Conservation (phyloP, 2,329 filamentous ascomycete genomes). For the Pleomassaria siparia region DNA sequence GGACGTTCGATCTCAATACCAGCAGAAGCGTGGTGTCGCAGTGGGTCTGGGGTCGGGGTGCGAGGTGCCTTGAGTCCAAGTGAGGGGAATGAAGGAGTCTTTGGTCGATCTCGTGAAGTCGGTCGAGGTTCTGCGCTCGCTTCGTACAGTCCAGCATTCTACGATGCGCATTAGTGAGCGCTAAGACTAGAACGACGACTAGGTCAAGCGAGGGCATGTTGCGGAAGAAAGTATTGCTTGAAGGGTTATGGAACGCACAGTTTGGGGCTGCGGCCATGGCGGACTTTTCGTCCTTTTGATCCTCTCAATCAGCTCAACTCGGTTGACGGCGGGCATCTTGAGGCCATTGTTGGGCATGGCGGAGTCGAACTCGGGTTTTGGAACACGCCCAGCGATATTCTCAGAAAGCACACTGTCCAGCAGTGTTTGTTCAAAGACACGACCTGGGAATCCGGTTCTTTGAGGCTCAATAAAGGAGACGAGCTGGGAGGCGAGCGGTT, state of each 20-base stretch:
- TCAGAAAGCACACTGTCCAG: constrained; percentile 12
- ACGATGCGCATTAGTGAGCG: constrained; percentile 9
- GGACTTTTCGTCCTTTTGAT: constrained; percentile 79
- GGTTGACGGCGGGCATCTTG: constrained; percentile 51
- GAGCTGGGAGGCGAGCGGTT: constrained; percentile 18
- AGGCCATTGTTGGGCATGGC: constrained; percentile 22
- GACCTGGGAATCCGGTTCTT: constrained; percentile 17
- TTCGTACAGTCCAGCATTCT: constrained; percentile 20
- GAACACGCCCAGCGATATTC: constrained; percentile 4
- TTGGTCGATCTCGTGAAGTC: constrained; percentile 29
- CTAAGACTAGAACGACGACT: not conserved
- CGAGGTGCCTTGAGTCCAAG: constrained; percentile 40
- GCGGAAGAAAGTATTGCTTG: not conserved
- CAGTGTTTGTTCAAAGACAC: constrained; percentile 11
- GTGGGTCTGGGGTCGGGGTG: constrained; percentile 27
- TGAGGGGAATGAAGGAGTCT: constrained; percentile 38
- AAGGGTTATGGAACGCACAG: constrained; percentile 46
- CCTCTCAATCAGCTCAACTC: constrained; percentile 78
- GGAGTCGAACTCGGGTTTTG: constrained; percentile 11
- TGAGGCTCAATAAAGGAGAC: constrained; percentile 15
- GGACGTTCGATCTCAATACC: constrained; percentile 73
- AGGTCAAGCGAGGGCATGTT: not conserved
- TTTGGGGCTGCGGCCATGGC: constrained; percentile 64
- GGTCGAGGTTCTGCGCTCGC: constrained; percentile 16
- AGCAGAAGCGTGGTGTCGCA: constrained; percentile 29